phyloP scores from a whole-genome alignment of 805 yeast genomes.

The Saccharomyces eubayanus region DNA sequence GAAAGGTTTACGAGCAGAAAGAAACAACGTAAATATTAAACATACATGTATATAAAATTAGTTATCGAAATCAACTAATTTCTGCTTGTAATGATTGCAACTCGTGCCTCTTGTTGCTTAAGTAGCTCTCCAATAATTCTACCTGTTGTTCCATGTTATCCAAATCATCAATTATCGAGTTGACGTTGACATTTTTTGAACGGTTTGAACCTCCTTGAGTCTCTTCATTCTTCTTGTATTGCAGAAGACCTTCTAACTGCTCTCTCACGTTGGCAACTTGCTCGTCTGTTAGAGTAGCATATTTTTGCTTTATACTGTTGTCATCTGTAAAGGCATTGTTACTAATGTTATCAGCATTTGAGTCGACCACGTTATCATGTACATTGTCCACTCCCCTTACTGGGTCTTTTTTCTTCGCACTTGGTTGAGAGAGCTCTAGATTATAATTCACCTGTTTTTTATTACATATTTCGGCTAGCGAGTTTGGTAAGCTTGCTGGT shows the following conservation, averaged over 20 bases:
- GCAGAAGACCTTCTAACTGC: constrained; percentile 76
- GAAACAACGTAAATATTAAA: neutral
- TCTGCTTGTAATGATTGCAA: constrained; percentile 42
- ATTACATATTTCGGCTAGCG: constrained; percentile 82
- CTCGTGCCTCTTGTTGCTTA: constrained; percentile 53
- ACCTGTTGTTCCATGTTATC: constrained; percentile 73
- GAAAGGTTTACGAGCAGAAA: neutral
- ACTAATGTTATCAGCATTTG: neutral
- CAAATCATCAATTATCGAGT: constrained; percentile 52
- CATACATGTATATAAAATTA: neutral
- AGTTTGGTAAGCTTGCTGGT: constrained; percentile 91
- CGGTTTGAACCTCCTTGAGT: constrained; percentile 7
- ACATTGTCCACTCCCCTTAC: neutral
- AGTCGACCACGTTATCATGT: neutral
- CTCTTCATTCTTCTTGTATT: constrained; percentile 59
- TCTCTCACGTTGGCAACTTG: constrained; percentile 30
- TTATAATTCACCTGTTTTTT: constrained; percentile 75
- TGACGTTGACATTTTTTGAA: constrained; percentile 31
- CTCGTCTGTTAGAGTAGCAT: constrained; percentile 19
- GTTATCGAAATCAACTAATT: constrained; percentile 19
- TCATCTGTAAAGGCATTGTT: constrained; percentile 16
- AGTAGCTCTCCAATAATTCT: constrained; percentile 57
- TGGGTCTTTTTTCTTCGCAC: constrained; percentile 23
- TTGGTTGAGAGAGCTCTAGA: constrained; percentile 46
- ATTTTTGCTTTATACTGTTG: constrained; percentile 17